Conservation (phyloP, 2,329 filamentous ascomycete genomes). For the Fusarium cicatricum region DNA sequence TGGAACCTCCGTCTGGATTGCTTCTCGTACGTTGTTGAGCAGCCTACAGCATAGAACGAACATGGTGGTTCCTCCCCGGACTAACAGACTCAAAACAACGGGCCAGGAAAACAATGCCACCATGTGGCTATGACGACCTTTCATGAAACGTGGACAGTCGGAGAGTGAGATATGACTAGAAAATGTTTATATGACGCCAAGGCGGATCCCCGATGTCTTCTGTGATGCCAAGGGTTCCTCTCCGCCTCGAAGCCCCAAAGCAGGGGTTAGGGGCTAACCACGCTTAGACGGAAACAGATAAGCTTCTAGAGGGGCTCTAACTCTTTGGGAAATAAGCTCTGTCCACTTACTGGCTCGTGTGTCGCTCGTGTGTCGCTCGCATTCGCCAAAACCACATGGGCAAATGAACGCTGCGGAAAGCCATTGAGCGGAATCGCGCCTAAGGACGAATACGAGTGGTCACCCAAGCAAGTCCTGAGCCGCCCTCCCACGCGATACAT, state of each 20-base stretch:
- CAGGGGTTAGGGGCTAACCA: conserved; percentile 36
- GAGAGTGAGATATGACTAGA: conserved; percentile 25
- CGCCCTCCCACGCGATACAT: conserved; percentile 5
- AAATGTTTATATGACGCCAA: conserved; percentile 33
- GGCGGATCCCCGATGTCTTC: conserved; percentile 28
- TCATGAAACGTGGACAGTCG: conserved; percentile 18
- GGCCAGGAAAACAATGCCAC: conserved; percentile 2
- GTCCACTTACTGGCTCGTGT: conserved; percentile 3
- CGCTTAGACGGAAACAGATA: conserved; percentile 24
- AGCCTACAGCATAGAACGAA: too few species aligned
- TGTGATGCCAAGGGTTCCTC: conserved; percentile 33
- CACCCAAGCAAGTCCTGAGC: conserved; percentile 3
- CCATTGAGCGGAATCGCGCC: conserved; percentile 33
- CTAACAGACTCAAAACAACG: conserved; percentile 1
- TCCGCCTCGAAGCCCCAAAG: conserved; percentile 25
- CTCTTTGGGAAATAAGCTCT: conserved; percentile 5
- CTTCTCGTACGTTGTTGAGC: neutral
- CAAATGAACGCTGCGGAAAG: conserved; percentile 31
- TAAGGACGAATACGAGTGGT: conserved; percentile 24
- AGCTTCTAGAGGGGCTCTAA: conserved; percentile 14
- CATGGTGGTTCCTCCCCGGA: neutral
- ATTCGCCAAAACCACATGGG: conserved; percentile 19
- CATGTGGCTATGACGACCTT: conserved; percentile 12
- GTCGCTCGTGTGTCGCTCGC: too few species aligned
- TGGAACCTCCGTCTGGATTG: conserved; percentile 14